These are phyloP conservation scores for Pseudogymnoascus sp. DNA, from an alignment of 2,329 filamentous ascomycete species.

Conservation along the genomic window DNA sequence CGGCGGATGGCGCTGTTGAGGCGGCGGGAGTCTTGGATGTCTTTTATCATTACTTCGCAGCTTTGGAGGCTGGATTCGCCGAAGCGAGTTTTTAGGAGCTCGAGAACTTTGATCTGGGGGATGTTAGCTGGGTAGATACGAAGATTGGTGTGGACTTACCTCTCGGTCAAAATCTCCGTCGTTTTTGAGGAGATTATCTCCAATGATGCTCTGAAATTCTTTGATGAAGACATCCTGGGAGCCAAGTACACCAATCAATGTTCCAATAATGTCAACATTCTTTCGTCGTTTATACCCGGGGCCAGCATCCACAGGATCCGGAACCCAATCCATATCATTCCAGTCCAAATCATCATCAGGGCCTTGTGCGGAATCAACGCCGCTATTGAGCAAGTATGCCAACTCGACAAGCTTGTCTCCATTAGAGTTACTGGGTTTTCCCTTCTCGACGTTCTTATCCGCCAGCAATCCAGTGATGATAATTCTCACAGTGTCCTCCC, in stretches of 20 bases:
- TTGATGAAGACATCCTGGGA: slow-evolving; percentile 89
- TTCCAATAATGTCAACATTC: slow-evolving; percentile 85
- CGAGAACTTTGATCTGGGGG: slow-evolving; percentile 62
- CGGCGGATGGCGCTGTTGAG: slow-evolving; percentile 63
- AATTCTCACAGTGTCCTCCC: slow-evolving; percentile 70
- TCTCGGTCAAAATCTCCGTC: slow-evolving; percentile 70
- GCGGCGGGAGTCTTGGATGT: slow-evolving; percentile 74
- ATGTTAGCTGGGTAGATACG: slow-evolving; percentile 11
- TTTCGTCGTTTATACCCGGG: slow-evolving; percentile 86
- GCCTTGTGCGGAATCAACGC: slow-evolving; percentile 40
- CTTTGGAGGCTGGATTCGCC: slow-evolving; percentile 80
- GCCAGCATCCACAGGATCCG: slow-evolving; percentile 86
- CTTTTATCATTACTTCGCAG: slow-evolving; percentile 95
- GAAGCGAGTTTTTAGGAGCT: slow-evolving; percentile 81
- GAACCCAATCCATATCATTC: slow-evolving; percentile 89
- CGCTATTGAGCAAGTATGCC: slow-evolving; percentile 49
- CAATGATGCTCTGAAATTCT: slow-evolving; percentile 84
- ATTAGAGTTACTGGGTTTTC: slow-evolving; percentile 28
- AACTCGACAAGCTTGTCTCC: slow-evolving; percentile 57
- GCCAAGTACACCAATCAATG: slow-evolving; percentile 79
- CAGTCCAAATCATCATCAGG: slow-evolving; percentile 69
- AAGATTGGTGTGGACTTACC: slow-evolving; percentile 19
- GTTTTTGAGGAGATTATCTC: slow-evolving; percentile 65
- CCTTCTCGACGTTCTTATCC: slow-evolving; percentile 42
- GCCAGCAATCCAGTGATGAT: slow-evolving; percentile 69